Base-by-base conservation (phyloP, 352 stramenopile species). In the Globisporangium cylindrosporum region DNA sequence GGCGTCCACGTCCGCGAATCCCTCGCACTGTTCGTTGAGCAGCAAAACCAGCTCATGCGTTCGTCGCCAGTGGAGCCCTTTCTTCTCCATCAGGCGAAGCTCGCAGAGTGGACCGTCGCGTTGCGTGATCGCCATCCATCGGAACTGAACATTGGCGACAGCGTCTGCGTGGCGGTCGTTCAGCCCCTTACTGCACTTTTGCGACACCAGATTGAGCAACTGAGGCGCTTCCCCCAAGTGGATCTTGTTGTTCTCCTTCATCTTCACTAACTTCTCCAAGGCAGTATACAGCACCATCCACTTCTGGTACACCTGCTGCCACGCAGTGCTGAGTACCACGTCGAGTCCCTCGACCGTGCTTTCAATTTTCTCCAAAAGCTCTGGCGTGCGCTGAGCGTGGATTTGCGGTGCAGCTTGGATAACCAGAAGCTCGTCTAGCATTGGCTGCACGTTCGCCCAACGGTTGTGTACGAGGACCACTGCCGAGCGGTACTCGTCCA, bases 51-150 rank as follows among this genome's bases (percentile, higher is more conserved):
- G 64, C 58, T 93, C 85, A 43, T 91, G 80, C 25, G 85, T 93
- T 1, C 85, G 82, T 3, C 82, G 78, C 85, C 85, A 93, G 59
- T 93, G 82, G 24, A 93, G 62, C 0, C 76, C 79, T 32, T 90
- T 86, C 49, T 83, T 87, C 54, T 87, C 81, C 67, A 88, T 91
- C 8, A 93, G 38, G 1, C 81, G 81, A 0, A 93, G 67, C 53
- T 93, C 85, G 53, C 76, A 84, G 29, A 93, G 67, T 38, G 81
- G 81, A 0, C 85, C 85, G 34, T 88, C 79, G 7, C 57, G 70
- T 41, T 85, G 76, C 2, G 78, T 91, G 60, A 93, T 89, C 20
- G 82, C 82, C 75, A 89, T 91, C 82, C 81, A 90, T 4, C 85
- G 82, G 56, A 90, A 91, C 57, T 93, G 85, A 10, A 91, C 78